Conservation (phyloP, 2,329 filamentous ascomycete species). For the Aspergillus aculeatinus region DNA sequence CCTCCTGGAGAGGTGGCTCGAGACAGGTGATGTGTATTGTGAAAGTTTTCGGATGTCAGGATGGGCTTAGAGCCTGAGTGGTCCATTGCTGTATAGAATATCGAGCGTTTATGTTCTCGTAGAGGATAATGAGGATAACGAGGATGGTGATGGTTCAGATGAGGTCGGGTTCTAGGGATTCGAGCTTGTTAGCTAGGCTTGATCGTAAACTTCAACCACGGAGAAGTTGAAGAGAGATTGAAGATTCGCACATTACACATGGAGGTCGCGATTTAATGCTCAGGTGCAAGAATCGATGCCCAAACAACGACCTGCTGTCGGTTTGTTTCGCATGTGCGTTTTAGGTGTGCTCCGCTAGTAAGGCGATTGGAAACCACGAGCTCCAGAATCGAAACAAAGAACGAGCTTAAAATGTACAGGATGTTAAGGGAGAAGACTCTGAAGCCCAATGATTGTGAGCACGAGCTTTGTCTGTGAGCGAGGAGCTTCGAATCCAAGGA, state of each 20-base stretch:
- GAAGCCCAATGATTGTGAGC: neutral
- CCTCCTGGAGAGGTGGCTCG: constrained; percentile 80
- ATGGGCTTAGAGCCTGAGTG: constrained; percentile 33
- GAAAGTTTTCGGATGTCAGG: constrained; percentile 39
- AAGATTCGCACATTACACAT: constrained; percentile 22
- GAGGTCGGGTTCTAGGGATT: constrained; percentile 23
- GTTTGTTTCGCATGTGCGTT: constrained; percentile 29
- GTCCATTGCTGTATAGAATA: constrained; percentile 35
- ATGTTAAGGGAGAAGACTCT: neutral
- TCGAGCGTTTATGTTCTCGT: constrained; percentile 18
- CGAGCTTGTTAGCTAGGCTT: constrained; percentile 25
- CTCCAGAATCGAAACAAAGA: constrained; percentile 2
- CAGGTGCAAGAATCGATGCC: constrained; percentile 21
- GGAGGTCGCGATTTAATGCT: constrained; percentile 19
- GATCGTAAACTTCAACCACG: neutral
- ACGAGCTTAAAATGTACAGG: neutral
- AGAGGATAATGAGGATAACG: constrained; percentile 17
- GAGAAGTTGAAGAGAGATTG: neutral
- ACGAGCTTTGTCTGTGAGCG: neutral
- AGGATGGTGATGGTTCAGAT: constrained; percentile 25
- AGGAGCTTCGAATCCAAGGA: neutral
- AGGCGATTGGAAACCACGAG: constrained; percentile 16
- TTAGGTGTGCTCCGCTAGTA: constrained; percentile 14
- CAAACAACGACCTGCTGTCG: constrained; percentile 26
- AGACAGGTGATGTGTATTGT: constrained; percentile 67